Evolutionary conservation across 768 basidiomycete species (phyloP), one percentile per base, ranked within the genome.

Genomic region (Russula compacta): DNA sequence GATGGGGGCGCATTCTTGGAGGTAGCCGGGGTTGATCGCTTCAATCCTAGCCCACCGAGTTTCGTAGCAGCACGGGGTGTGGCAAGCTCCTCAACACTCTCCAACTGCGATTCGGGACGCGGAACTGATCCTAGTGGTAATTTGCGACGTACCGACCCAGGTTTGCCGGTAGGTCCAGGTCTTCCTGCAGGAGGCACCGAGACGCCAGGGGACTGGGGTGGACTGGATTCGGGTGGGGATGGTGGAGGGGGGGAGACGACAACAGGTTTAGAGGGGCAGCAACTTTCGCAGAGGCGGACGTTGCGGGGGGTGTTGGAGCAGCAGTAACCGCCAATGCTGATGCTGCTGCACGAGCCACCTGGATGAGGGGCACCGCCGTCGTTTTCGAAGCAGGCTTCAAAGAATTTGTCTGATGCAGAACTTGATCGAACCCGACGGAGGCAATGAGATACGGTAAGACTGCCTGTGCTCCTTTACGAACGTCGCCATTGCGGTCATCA

Each of bases 361-460:
- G 90, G 61, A 99, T 92, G 39, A 98, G 77, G 10, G 95, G 94
- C 10, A 88, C 73, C 6, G 93, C 91, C 33, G 87, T 87, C 46
- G 82, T 75, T 57, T 86, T 86, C 10, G 94, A 95, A 0, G 97
- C 97, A 33, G 95, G 89, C 70, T 98, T 99, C 62, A 99, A 77
- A 0, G 85, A 83, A 63, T 81, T 85, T 11, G 93, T 89, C 73
- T 93, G 86, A 39, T 90, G 85, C 78, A 97, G 78, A 53, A 98
- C 86, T 67, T 83, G 83, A 65, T 93, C 89, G 69, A 83, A 92
- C 6, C 97, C 93, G 36, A 84, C 84, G 50, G 73, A 83, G 3
- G 79, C 73, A 52, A 98, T 85, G 58, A 99, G 72, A 47, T 77
- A 73, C 0, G 93, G 92, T 14, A 99, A 73, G 33, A 98, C 71